These are phyloP conservation scores for Paramecium caudatum DNA, from an alignment of 73 alveolate genomes.

Conservation along the genomic window DNA sequence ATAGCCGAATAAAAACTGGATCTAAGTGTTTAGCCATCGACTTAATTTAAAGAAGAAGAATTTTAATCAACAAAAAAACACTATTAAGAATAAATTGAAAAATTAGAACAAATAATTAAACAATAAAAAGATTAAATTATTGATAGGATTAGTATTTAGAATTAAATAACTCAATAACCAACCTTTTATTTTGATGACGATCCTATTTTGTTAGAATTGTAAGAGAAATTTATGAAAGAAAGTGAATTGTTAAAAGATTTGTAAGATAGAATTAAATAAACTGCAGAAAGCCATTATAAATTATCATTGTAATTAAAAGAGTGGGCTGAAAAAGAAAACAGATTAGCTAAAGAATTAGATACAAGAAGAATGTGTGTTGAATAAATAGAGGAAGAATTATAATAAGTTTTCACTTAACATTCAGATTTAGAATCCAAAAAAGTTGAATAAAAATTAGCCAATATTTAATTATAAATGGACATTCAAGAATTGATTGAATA, in stretches of 20 bases:
- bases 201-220: slow-evolving; percentile 40
- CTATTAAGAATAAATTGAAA: slow-evolving; percentile 13
- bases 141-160: slow-evolving; percentile 30
- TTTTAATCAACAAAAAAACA: background rate
- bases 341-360: slow-evolving; percentile 69
- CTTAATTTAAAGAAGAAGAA: background rate
- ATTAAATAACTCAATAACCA: slow-evolving; percentile 56
- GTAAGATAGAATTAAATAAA: slow-evolving; percentile 20
- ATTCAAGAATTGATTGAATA: background rate
- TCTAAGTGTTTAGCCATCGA: background rate
- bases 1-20: background rate
- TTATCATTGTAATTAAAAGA: slow-evolving; percentile 38
- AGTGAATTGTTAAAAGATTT: slow-evolving; percentile 53
- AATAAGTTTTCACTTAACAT: background rate
- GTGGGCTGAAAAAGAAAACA: slow-evolving; percentile 64
- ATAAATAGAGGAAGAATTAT: slow-evolving; percentile 29
- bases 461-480: background rate
- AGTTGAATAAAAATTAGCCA: background rate
- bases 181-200: slow-evolving; percentile 59
- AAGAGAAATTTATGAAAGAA: slow-evolving; percentile 54
- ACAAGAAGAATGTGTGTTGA: slow-evolving; percentile 11
- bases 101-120: background rate
- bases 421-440: slow-evolving; percentile 59
- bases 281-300: slow-evolving; percentile 47
- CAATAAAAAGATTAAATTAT: background rate